phyloP scores from a whole-genome alignment of 495 filamentous ascomycete species.

The Talaromyces trachyspermus region DNA sequence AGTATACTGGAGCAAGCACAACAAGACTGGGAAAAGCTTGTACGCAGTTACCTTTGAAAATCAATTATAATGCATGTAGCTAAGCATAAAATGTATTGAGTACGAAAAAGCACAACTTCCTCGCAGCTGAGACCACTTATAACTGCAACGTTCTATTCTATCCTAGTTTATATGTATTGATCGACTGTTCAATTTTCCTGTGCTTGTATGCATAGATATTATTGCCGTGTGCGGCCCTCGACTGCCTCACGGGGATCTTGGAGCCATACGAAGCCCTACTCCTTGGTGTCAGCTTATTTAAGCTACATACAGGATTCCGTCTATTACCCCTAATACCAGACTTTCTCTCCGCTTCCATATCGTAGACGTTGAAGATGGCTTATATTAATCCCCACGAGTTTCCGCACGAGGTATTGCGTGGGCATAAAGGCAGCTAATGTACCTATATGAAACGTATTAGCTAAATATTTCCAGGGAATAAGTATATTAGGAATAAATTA shows the following conservation, averaged over 20 bases:
- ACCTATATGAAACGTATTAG: constrained; percentile 9
- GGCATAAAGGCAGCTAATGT: constrained; percentile 1
- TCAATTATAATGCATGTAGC: not conserved
- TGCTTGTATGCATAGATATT: not conserved
- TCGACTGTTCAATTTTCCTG: not conserved
- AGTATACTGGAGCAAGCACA: not conserved
- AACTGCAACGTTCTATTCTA: constrained; percentile 1
- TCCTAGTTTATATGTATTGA: not conserved
- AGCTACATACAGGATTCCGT: not conserved
- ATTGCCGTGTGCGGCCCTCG: not conserved
- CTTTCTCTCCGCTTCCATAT: not conserved
- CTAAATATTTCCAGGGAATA: constrained; percentile 10
- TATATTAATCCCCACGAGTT: not conserved
- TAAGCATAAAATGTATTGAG: not conserved
- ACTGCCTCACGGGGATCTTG: not conserved
- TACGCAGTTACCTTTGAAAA: not conserved
- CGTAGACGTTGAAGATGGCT: not conserved
- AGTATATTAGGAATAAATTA: constrained; percentile 10
- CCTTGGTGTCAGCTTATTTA: not conserved
- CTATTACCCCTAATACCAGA: not conserved
- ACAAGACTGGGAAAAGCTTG: not conserved
- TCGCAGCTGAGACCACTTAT: not conserved
- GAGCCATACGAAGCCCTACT: not conserved
- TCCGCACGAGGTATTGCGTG: not conserved
- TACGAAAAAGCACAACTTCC: not conserved